A percentile compares a stretch with the other conserved stretches of the same genome.
phyloP scores from a whole-genome alignment of 441 rosid species.

The Croton laevigatus region DNA sequence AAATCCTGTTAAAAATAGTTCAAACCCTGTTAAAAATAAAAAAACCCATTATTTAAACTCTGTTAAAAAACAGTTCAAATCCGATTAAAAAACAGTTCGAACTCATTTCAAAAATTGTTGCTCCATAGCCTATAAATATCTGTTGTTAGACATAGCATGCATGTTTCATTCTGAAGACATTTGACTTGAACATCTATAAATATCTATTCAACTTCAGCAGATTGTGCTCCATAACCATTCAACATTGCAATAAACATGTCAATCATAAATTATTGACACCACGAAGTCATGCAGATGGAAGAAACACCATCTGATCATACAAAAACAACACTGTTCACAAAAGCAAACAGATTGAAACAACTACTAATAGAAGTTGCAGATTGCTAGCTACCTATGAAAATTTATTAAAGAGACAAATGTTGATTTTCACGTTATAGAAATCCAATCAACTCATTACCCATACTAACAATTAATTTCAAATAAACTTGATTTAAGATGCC shows the following conservation, averaged over 20 bases:
- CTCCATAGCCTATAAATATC: too few relatives aligned
- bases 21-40: too few relatives aligned
- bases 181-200: too few relatives aligned
- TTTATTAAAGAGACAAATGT: slow-evolving; percentile 9
- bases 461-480: neutral
- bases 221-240: slow-evolving; percentile 95
- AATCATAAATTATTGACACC: slow-evolving; percentile 15
- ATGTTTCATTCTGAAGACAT: too few relatives aligned
- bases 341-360: neutral
- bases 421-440: neutral
- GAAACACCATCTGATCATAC: neutral
- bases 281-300: slow-evolving; percentile 14
- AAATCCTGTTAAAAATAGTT: too few relatives aligned
- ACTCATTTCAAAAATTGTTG: too few relatives aligned
- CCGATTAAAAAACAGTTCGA: too few relatives aligned
- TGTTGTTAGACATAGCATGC: too few relatives aligned
- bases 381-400: neutral
- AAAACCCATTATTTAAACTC: too few relatives aligned
- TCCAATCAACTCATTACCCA: neutral
- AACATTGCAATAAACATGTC: slow-evolving; percentile 16
- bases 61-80: too few relatives aligned
- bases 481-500: neutral
- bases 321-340: neutral
- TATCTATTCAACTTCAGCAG: too few relatives aligned
- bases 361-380: neutral